Evolutionary conservation across 768 basidiomycete genomes (phyloP), one percentile per base, ranked within the genome.

Genomic region (Suillus subalutaceus): DNA sequence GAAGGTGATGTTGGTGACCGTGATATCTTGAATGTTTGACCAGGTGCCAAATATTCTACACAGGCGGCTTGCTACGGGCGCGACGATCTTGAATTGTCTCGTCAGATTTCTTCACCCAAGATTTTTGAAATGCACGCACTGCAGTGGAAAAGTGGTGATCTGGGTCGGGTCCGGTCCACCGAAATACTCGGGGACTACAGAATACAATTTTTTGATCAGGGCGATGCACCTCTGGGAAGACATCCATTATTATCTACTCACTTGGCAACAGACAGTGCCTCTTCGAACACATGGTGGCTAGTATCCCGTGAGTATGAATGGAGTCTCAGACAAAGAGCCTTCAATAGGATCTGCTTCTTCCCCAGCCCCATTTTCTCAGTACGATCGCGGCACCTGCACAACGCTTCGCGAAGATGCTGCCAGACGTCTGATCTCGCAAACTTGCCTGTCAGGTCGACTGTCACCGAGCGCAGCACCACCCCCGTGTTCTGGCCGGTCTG

Each of bases 141-240:
- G 87, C 86, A n/a, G 79, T 85, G 1, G 87, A 87, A 69, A 88
- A 86, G 68, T 88, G 85, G 65, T 89, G 86, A 15, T 82, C 83
- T 32, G 87, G 86, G 69, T 87, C 86, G 5, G 85, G 86, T 4
- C 86, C 85, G n/a, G 78, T 83, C 88, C 88, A 89, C 26, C 75
- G 75, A 69, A 88, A 88, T 68, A 72, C 55, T 74, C 76, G 41
- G 85, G 86, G 62, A 85, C 76, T 86, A 64, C 12, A 46, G 57
- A 46, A 38, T 32, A n/a, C 23, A 43, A 20, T 32, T 37, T 35
- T 37, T 41, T 41, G 38, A 62, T 58, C 52, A 62, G 56, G 56
- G 48, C 41, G 18, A 60, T 60, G 43, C 59, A 43, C 59, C 41
- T 60, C 26, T 43, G 59, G 59, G 59, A 60, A 41, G 18, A 18